Base-by-base conservation (phyloP, 164 flowering plant species). In the Umbellularia californica region DNA sequence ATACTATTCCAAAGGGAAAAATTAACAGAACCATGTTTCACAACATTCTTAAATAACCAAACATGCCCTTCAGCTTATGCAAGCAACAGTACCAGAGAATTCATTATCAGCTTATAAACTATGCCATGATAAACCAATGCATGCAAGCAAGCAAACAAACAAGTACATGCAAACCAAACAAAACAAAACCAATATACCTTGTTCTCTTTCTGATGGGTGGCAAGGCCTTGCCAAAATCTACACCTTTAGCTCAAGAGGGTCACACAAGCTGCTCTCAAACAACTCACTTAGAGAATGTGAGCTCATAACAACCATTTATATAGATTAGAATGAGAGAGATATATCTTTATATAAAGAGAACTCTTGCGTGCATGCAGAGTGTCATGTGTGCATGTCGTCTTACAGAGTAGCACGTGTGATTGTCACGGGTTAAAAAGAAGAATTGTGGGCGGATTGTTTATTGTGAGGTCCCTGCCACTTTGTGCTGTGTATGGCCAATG, bases 351-450 rank as follows among this genome's bases (percentile, higher is more conserved):
- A 41, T 5, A 41, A 9, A 41, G 47, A 41, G 47, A 60, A 6
- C 19, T 20, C 7, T 58, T 2, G 2, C 11, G 47, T 33, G 17
- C 20, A 6, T n/a, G 62, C 58, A 50, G 51, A 58, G 27, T 30
- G 50, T 52, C 33, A 33, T 41, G 50, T 67, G 50, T 9, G 67
- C 50, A 63, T 60, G 60, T 64, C 65, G 78, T 74, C 78, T 70
- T 20, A 23, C 58, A 12, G 58, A 58, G 77, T 79, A 41, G 47
- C 82, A 79, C 77, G 76, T 79, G 82, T 20, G 70, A 55, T 55
- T 72, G 55, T 75, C 82, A 79, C 82, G 75, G 78, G 75, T 47
- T 69, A 75, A 60, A 71, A 17, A 10, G 24, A 41, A 35, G 20
- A 6, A 17, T 25, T 70, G 63, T 25, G 65, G 35, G 3, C 11